These are phyloP conservation scores for Saprolegnia parasitica DNA, from an alignment of 352 stramenopile genomes.

Conservation along the genomic window DNA sequence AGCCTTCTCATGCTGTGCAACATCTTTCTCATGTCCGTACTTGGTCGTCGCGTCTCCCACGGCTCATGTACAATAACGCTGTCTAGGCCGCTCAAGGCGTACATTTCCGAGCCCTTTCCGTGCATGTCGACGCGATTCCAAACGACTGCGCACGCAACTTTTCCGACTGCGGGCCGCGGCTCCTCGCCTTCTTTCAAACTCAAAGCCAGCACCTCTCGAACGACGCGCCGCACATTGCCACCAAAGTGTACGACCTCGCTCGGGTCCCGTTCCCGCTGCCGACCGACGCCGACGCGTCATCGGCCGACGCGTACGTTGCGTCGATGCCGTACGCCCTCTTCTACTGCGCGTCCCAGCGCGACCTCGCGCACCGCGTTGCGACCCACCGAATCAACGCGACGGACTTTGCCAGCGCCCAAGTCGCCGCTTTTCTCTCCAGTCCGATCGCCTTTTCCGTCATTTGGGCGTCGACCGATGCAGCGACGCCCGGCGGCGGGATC, in stretches of 20 bases:
- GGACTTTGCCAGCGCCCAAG: not conserved
- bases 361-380: not conserved
- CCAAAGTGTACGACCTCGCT: not conserved
- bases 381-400: not conserved
- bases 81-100: constrained; percentile 10
- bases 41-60: not conserved
- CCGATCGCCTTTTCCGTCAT: not conserved
- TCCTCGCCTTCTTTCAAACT: not conserved
- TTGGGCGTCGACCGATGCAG: not conserved
- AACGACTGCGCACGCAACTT: not conserved
- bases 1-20: too few species aligned
- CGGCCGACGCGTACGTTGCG: not conserved
- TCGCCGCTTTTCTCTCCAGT: not conserved
- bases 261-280: not conserved
- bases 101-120: constrained; percentile 2
- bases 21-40: not conserved
- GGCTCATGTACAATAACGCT: not conserved
- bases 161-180: not conserved
- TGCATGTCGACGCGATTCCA: not conserved
- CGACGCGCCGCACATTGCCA: not conserved
- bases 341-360: not conserved
- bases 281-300: not conserved
- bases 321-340: constrained; percentile 3
- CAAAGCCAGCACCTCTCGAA: not conserved
- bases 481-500: not conserved